phyloP scores from a whole-genome alignment of 768 basidiomycete species.

The Suillus variegatus region DNA sequence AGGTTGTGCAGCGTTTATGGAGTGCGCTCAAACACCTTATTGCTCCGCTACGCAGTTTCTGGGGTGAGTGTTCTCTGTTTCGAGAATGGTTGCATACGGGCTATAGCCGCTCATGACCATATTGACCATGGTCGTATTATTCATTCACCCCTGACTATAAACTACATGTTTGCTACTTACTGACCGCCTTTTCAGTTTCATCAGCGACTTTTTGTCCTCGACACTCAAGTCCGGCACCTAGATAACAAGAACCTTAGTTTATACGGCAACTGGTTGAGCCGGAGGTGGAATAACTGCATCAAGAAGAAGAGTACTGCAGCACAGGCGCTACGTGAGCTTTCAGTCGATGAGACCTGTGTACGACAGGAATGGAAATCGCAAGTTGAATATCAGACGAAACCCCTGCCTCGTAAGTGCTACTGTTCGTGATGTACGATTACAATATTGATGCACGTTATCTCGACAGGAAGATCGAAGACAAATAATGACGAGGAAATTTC shows the following conservation, averaged over 20 bases:
- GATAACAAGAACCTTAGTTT: slow-evolving; percentile 11
- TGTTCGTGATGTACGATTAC: neutral
- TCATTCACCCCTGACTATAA: neutral
- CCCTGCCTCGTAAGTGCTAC: neutral
- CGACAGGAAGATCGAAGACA: neutral
- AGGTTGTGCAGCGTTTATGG: slow-evolving; percentile 31
- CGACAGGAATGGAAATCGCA: slow-evolving; percentile 11
- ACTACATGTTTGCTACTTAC: slow-evolving; percentile 17
- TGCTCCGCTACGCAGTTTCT: slow-evolving; percentile 17
- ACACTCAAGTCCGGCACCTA: slow-evolving; percentile 25
- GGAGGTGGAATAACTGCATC: slow-evolving; percentile 11
- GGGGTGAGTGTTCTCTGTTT: slow-evolving; percentile 19
- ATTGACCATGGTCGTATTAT: neutral
- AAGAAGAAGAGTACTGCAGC: slow-evolving; percentile 7
- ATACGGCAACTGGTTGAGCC: slow-evolving; percentile 18
- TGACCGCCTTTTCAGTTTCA: slow-evolving; percentile 22
- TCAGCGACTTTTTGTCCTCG: slow-evolving; percentile 28
- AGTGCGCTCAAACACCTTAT: slow-evolving; percentile 21
- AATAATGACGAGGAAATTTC: neutral
- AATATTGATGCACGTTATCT: neutral
- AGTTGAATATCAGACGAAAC: slow-evolving; percentile 4
- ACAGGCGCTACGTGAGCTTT: neutral
- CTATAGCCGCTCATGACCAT: slow-evolving; percentile 14
- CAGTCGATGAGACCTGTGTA: neutral
- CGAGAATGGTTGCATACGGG: neutral